Evolutionary conservation across 2,329 filamentous ascomycete genomes (phyloP).

Genomic region (Aspergillus cejpii): DNA sequence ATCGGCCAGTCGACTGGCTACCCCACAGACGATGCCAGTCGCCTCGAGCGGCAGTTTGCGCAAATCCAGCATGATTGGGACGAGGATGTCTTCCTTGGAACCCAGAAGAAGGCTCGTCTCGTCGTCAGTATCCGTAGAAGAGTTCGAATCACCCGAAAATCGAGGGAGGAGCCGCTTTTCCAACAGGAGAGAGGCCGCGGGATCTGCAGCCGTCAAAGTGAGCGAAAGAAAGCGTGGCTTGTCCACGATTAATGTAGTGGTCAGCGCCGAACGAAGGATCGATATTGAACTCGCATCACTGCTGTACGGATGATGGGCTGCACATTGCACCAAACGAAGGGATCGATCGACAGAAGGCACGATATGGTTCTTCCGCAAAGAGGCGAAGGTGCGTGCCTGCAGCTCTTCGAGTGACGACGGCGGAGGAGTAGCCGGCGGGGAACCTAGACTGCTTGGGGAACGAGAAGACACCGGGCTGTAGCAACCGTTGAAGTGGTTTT

Average conservation of each 20-base stretch:
- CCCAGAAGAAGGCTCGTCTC: slow-evolving; percentile 66
- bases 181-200: slow-evolving; percentile 42
- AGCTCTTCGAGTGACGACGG: slow-evolving; percentile 72
- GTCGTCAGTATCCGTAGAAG: slow-evolving; percentile 33
- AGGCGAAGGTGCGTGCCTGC: slow-evolving; percentile 72
- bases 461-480: slow-evolving; percentile 30
- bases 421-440: slow-evolving; percentile 61
- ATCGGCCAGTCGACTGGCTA: slow-evolving; percentile 73
- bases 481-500: slow-evolving; percentile 41
- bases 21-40: slow-evolving; percentile 90
- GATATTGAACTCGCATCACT: slow-evolving; percentile 34
- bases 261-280: slow-evolving; percentile 36
- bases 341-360: slow-evolving; percentile 61
- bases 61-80: slow-evolving; percentile 85
- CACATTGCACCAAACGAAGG: slow-evolving; percentile 74
- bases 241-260: slow-evolving; percentile 34
- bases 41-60: slow-evolving; percentile 74
- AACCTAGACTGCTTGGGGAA: slow-evolving; percentile 21
- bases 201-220: slow-evolving; percentile 42
- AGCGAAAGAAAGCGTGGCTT: slow-evolving; percentile 46
- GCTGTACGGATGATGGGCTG: slow-evolving; percentile 51
- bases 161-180: slow-evolving; percentile 50
- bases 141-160: slow-evolving; percentile 58
- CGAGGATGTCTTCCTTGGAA: slow-evolving; percentile 59
- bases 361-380: slow-evolving; percentile 72